A percentile compares a stretch with the other conserved stretches of the same genome.
phyloP scores from a whole-genome alignment of 169 alveolate genomes.

The Miamiensis avidus region DNA sequence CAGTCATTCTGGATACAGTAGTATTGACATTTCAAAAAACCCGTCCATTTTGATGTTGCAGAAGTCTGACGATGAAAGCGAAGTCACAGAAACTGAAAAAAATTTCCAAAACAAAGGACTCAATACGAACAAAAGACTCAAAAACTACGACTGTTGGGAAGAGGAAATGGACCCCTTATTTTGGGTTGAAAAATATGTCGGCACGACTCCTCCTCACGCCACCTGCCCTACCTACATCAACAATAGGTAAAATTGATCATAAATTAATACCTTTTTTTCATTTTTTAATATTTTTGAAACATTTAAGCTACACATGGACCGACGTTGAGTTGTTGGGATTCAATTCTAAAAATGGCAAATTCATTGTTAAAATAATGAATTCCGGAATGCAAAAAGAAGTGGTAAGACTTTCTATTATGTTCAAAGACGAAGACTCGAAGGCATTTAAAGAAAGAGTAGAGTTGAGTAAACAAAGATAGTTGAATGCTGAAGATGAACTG shows the following conservation, averaged over 20 bases:
- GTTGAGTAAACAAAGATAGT: slow-evolving; percentile 55
- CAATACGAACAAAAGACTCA: slow-evolving; percentile 51
- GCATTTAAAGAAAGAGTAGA: slow-evolving; percentile 63
- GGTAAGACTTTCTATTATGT: slow-evolving; percentile 62
- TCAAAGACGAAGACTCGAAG: slow-evolving; percentile 64
- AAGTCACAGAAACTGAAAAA: slow-evolving; percentile 32
- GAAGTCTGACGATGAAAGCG: slow-evolving; percentile 18
- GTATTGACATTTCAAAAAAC: background rate
- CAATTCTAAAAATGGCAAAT: slow-evolving; percentile 47
- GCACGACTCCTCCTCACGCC: slow-evolving; percentile 65
- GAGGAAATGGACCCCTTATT: slow-evolving; percentile 61
- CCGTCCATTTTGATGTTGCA: background rate
- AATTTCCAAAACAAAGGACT: slow-evolving; percentile 60
- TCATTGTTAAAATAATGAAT: slow-evolving; percentile 45
- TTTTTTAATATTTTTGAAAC: background rate
- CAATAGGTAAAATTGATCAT: slow-evolving; percentile 50
- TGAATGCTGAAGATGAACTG: slow-evolving; percentile 64
- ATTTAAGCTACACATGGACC: slow-evolving; percentile 25
- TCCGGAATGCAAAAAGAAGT: slow-evolving; percentile 58
- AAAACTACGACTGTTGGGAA: slow-evolving; percentile 73
- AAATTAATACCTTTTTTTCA: background rate
- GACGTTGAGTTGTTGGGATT: slow-evolving; percentile 58
- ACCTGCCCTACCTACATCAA: slow-evolving; percentile 58
- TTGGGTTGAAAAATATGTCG: slow-evolving; percentile 57
- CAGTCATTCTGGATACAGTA: background rate